Base-by-base conservation (phyloP, 176 grass and related monocot genomes). In the Phyllostachys edulis region DNA sequence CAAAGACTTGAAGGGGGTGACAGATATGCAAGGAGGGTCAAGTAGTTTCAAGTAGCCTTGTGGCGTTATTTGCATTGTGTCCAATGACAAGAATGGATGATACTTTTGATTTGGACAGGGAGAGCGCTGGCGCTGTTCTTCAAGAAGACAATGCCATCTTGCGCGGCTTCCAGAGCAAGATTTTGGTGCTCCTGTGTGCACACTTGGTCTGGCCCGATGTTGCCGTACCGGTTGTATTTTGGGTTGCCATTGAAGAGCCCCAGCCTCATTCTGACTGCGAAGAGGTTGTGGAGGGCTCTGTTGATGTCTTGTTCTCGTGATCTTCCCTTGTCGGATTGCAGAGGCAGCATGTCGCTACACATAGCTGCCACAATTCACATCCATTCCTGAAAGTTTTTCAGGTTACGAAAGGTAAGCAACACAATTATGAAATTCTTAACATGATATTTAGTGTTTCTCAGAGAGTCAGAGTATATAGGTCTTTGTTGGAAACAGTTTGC, bases 171-270 rank as follows among this genome's bases (percentile, higher is more conserved):
- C 39, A 98, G 81, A 2, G 96, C 96, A 11, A 98, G 85, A 50
- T 86, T 68, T 66, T 93, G 96, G 89, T 98, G 96, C 82, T 93
- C 72, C 82, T 83, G 80, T 12, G 73, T 93, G 85, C 96, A 98
- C 27, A 95, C 91, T 83, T 98, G 93, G 63, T 91, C 76, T 1
- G 92, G 67, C 5, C 89, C 85, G 26, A 98, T 90, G 64, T 88
- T 77, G 54, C 96, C 96, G 18, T 76, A 95, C 54, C 74, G 77
- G 83, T 90, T 89, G 66, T 86, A 42, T 55, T 56, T 75, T 0
- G 92, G 96, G 72, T 87, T 88, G 51, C 93, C 96, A 61, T 93
- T 84, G 79, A 98, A 95, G 69, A 98, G 93, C 0, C 96, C 96
- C 46, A 98, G 69, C 65, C 96, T 85, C 91, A 95, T 95, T 59